phyloP scores from a whole-genome alignment of 192 early-diverging fungal species.

The Gaertneriomyces sp. region DNA sequence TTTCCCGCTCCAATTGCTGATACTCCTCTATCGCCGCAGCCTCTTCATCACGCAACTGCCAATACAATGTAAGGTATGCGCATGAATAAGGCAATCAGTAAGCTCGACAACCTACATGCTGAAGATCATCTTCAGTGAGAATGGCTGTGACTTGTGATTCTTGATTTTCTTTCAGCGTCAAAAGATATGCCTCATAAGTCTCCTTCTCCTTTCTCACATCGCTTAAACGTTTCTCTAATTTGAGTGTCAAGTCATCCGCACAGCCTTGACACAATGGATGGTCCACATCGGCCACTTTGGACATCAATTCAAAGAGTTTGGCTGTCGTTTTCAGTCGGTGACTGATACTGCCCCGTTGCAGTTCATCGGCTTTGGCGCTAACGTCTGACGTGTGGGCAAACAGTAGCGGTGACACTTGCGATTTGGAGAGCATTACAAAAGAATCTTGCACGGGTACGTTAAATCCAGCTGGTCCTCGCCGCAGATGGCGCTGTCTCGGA shows the following conservation, averaged over 20 bases:
- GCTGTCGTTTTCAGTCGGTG: constrained; percentile 60
- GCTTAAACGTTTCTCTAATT: constrained; percentile 63
- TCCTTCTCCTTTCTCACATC: constrained; percentile 72
- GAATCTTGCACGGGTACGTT: constrained; percentile 46
- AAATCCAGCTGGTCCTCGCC: neutral
- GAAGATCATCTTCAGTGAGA: constrained; percentile 17
- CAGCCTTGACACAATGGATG: constrained; percentile 93
- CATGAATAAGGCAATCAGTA: too few relatives aligned
- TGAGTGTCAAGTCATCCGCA: constrained; percentile 70
- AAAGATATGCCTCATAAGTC: constrained; percentile 71
- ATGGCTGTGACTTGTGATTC: neutral
- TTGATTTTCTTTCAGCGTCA: constrained; percentile 25
- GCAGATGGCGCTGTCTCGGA: neutral
- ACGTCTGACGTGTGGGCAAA: neutral
- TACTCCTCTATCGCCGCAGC: constrained; percentile 43
- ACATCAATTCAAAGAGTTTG: constrained; percentile 74
- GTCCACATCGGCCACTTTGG: constrained; percentile 65
- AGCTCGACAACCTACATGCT: too few relatives aligned
- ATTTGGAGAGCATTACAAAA: constrained; percentile 56
- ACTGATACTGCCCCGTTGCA: constrained; percentile 34
- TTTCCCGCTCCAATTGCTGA: constrained; percentile 53
- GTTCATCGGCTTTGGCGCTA: neutral
- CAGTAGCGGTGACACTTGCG: constrained; percentile 40
- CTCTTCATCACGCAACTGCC: constrained; percentile 41
- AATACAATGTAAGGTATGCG: constrained; percentile 2